Conservation (phyloP, 148 eudicot genomes). For the Rhododendron simsii region DNA sequence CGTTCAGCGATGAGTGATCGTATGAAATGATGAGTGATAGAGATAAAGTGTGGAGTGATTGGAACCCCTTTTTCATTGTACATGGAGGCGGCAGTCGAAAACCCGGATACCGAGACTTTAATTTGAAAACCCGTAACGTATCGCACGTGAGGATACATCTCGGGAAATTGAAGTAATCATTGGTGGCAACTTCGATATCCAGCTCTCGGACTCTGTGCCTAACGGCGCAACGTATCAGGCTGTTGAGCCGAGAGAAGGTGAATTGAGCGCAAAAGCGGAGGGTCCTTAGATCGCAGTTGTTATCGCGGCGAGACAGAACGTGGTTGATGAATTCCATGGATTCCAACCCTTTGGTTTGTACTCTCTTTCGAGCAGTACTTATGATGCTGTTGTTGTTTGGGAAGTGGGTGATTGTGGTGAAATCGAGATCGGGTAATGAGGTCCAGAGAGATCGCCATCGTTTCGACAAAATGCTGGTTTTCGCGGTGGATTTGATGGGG, state of each 20-base stretch:
- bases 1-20: slow-evolving; percentile 23
- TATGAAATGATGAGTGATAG: slow-evolving; percentile 26
- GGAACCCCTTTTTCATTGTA: slow-evolving; percentile 38
- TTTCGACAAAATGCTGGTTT: slow-evolving; percentile 40
- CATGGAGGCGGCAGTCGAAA: slow-evolving; percentile 40
- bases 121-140: slow-evolving; percentile 29
- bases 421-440: slow-evolving; percentile 63
- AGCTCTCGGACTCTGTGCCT: slow-evolving; percentile 48
- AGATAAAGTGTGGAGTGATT: slow-evolving; percentile 26
- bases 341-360: neutral
- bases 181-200: slow-evolving; percentile 43
- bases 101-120: slow-evolving; percentile 40
- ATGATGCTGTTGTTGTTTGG: neutral
- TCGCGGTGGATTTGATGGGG: slow-evolving; percentile 45
- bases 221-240: slow-evolving; percentile 40
- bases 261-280: slow-evolving; percentile 40
- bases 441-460: slow-evolving; percentile 49
- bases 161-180: slow-evolving; percentile 49
- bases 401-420: slow-evolving; percentile 23
- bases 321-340: slow-evolving; percentile 25
- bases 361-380: neutral
- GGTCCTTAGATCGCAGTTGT: slow-evolving; percentile 22
- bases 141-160: slow-evolving; percentile 24
- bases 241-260: slow-evolving; percentile 34
- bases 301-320: slow-evolving; percentile 32